These are phyloP conservation scores for Lepiota venenata DNA, from an alignment of 768 basidiomycete genomes.

Conservation along the genomic window DNA sequence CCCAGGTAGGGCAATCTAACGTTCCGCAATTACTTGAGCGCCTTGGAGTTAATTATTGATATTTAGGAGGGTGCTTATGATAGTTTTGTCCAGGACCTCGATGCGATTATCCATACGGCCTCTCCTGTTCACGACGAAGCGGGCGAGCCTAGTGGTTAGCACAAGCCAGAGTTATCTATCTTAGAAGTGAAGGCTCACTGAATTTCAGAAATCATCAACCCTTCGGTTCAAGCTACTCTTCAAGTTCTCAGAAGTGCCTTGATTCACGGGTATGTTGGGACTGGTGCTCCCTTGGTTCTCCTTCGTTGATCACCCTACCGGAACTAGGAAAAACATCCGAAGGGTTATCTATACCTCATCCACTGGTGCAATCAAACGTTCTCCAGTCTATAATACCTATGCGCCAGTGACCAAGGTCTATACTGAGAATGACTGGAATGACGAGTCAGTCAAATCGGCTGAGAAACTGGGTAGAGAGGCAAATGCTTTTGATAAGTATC, in stretches of 20 bases:
- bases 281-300: neutral
- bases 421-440: slow-evolving; percentile 6
- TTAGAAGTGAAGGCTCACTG: neutral
- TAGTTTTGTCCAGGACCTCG: slow-evolving; percentile 9
- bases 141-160: slow-evolving; percentile 8
- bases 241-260: slow-evolving; percentile 7
- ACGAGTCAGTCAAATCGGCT: neutral
- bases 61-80: slow-evolving; percentile 11
- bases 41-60: neutral
- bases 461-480: slow-evolving; percentile 2
- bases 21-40: neutral
- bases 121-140: slow-evolving; percentile 7
- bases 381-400: neutral
- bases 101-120: slow-evolving; percentile 11
- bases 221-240: slow-evolving; percentile 7
- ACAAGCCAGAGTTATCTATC: neutral
- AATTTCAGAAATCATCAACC: slow-evolving; percentile 9
- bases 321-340: slow-evolving; percentile 2
- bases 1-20: neutral
- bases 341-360: slow-evolving; percentile 10
- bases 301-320: neutral
- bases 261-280: neutral
- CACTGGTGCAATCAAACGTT: slow-evolving; percentile 1
- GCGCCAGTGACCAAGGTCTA: neutral
- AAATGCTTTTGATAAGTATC: slow-evolving; percentile 2